Evolutionary conservation across 306 rosid species (phyloP).

Genomic region (Luffa aegyptiaca): DNA sequence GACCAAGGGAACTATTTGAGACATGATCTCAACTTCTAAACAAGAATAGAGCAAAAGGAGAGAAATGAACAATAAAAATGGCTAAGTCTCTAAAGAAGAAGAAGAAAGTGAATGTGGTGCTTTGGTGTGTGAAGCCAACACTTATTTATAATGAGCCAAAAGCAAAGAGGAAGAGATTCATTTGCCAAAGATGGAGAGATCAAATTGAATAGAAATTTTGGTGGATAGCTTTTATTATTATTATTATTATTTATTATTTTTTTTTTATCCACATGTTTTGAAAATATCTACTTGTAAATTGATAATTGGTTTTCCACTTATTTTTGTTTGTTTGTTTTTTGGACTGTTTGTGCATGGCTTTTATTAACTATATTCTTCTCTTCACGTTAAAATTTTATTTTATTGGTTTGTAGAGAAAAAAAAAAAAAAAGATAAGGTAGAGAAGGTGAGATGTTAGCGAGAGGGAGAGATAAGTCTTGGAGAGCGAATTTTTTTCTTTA

Average conservation of each 20-base stretch:
- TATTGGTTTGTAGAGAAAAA: background rate
- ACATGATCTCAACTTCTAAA: constrained; percentile 40
- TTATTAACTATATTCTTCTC: background rate
- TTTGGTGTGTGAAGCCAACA: constrained; percentile 7
- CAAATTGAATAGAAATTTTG: background rate
- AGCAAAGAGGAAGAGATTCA: background rate
- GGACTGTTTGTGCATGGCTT: background rate
- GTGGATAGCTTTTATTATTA: background rate
- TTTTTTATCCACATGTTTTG: background rate
- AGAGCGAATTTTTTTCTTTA: no score
- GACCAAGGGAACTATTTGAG: constrained; percentile 46
- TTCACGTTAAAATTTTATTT: no score
- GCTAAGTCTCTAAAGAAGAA: constrained; percentile 5
- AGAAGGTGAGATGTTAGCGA: background rate
- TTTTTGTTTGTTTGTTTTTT: no score
- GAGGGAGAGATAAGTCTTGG: no score
- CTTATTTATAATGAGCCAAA: constrained; percentile 41
- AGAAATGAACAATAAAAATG: constrained; percentile 4
- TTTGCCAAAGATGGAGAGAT: background rate
- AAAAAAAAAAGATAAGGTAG: background rate
- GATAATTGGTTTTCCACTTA: background rate
- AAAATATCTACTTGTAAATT: background rate
- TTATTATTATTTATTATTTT: background rate
- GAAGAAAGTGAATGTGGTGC: constrained; percentile 19
- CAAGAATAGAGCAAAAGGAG: constrained; percentile 22